Conservation (phyloP, 202 grass and related monocot species). For the Hordeum pubiflorum region DNA sequence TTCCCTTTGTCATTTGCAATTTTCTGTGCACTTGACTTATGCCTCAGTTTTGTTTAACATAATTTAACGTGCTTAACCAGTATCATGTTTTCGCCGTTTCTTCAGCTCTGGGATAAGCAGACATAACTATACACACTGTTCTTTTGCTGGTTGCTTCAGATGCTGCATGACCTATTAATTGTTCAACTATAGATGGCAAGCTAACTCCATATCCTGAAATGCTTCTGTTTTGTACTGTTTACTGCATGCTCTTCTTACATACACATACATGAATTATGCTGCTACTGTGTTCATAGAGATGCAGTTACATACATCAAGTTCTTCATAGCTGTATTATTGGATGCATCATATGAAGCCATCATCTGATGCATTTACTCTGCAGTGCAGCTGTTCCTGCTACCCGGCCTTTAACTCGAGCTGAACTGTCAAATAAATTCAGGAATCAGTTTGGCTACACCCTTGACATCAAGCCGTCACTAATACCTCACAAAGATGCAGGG, state of each 20-base stretch:
- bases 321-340: neutral
- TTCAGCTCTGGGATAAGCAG: neutral
- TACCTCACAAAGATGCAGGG: slow-evolving; percentile 83
- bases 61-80: neutral
- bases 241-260: neutral
- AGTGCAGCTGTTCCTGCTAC: slow-evolving; percentile 68
- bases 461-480: slow-evolving; percentile 59
- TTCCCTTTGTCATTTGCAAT: neutral
- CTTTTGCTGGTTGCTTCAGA: neutral
- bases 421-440: slow-evolving; percentile 61
- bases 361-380: slow-evolving; percentile 41
- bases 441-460: slow-evolving; percentile 59
- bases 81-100: neutral
- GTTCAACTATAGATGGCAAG: neutral
- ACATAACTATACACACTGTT: neutral
- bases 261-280: neutral
- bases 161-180: neutral
- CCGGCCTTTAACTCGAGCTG: slow-evolving; percentile 35
- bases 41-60: neutral
- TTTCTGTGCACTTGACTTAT: neutral
- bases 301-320: neutral
- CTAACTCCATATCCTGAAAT: neutral
- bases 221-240: neutral
- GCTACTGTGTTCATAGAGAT: neutral
- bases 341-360: neutral